A percentile compares a stretch with the other conserved stretches of the same genome.
Evolutionary conservation across 805 yeast genomes (phyloP).

Genomic region (Kockiozyma suomiensis): DNA sequence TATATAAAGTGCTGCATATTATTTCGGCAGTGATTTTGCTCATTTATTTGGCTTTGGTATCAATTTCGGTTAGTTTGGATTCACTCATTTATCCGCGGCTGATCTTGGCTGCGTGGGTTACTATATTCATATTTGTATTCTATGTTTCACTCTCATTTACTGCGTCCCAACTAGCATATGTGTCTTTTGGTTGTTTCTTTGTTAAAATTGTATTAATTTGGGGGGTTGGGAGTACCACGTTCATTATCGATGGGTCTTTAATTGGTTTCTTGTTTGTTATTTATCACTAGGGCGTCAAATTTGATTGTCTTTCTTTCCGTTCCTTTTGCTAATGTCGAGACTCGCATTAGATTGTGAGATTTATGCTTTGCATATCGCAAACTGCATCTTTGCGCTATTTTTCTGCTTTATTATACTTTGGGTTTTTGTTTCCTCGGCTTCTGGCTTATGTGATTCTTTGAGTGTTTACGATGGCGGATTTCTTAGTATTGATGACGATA

Average conservation of each 20-base stretch:
- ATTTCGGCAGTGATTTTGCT: not conserved
- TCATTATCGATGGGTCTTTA: not conserved
- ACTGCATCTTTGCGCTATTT: no score
- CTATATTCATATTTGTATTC: not conserved
- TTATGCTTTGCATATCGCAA: no score
- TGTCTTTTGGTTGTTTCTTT: not conserved
- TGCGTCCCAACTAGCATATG: not conserved
- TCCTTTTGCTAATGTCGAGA: no score
- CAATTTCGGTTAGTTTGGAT: not conserved
- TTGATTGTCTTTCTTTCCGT: not conserved
- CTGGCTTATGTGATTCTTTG: no score
- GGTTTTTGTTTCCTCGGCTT: no score
- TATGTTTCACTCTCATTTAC: not conserved
- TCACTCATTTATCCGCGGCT: conserved; percentile 3
- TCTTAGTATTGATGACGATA: no score
- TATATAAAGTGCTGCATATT: not conserved
- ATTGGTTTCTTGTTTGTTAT: not conserved
- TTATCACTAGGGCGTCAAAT: not conserved
- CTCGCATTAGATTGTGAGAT: no score
- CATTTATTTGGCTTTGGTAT: not conserved
- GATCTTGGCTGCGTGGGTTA: not conserved
- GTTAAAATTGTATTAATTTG: not conserved
- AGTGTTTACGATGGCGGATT: no score
- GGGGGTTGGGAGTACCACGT: not conserved
- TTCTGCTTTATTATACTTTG: no score